Evolutionary conservation across 371 early-diverging fungal species (phyloP).

Genomic region (Mortierella sp.): DNA sequence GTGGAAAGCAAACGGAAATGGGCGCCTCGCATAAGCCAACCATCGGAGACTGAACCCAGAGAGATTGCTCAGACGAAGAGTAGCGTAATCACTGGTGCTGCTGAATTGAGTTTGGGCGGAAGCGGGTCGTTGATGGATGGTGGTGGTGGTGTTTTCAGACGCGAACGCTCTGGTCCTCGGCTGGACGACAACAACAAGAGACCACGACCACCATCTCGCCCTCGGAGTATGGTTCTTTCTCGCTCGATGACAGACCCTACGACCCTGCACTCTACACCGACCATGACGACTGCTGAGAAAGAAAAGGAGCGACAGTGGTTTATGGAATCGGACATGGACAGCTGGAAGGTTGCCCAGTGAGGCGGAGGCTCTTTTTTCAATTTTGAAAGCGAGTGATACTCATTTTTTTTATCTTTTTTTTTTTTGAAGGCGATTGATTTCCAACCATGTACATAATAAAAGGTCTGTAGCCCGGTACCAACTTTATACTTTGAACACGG

Average conservation of each 20-base stretch:
- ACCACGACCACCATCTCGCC: conserved; percentile 2
- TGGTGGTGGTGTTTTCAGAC: background rate
- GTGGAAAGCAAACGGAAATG: background rate
- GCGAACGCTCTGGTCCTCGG: conserved; percentile 10
- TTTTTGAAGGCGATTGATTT: background rate
- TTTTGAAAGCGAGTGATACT: background rate
- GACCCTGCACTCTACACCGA: background rate
- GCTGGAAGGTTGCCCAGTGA: conserved; percentile 40
- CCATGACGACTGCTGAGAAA: conserved; percentile 1
- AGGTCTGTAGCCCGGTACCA: no score
- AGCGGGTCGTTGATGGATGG: background rate
- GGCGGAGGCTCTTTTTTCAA: background rate
- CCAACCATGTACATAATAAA: conserved; percentile 9
- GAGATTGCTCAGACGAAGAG: background rate
- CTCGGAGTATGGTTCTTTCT: background rate
- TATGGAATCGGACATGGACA: conserved; percentile 30
- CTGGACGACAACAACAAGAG: background rate
- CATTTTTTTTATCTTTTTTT: background rate
- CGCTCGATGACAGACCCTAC: conserved; percentile 35
- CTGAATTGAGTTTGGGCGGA: background rate
- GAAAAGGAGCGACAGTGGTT: conserved; percentile 40
- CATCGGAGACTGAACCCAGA: background rate
- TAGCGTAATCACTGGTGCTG: background rate
- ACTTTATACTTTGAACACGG: no score
- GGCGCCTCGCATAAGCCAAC: background rate